Base-by-base conservation (phyloP, 2,329 filamentous ascomycete species). In the Thielaviopsis ethacetica region DNA sequence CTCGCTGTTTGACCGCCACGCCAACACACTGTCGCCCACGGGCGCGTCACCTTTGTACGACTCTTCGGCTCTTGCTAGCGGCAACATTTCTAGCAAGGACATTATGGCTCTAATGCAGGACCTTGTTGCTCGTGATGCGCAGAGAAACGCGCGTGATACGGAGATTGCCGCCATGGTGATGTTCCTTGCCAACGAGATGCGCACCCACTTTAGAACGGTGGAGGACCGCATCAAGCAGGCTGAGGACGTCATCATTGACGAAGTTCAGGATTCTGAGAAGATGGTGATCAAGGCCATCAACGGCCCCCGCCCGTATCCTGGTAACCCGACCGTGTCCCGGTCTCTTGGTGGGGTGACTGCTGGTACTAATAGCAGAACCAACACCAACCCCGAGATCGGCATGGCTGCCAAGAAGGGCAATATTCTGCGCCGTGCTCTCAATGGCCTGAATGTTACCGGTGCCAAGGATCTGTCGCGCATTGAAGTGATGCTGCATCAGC, bases 91-190 rank as follows among this genome's bases (percentile, higher is more conserved):
- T 69, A 95, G 90, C 53, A 93, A 94, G 72, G 93, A 98, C 67
- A 94, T 98, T 65, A 86, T 98, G 63, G 89, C 91, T 24, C 75
- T 98, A 62, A 98, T 98, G 93, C 91, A 98, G 68, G 93, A 98
- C 71, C 83, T 98, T 63, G 97, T 94, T 69, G 93, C 97, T 63
- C 86, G 93, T 41, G 93, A 98, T 72, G 93, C 91, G 49, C 91
- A 97, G 72, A 85, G 93, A 61, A 97, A 93, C 71, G 93, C 93
- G 53, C 82, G 93, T 52, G 93, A 98, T 66, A 97, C 93, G 0
- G 93, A 98, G 71, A 96, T 98, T 59, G 76, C 98, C 19, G 88
- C 96, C 53, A 91, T 93, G 0, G 81, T 98, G 34, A 93, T 98
- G 62, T 85, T 91, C 61, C 91, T 90, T 58, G 91, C 93, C 3